Conservation (phyloP, 208 protist species). For the Naegleria gruberi region DNA sequence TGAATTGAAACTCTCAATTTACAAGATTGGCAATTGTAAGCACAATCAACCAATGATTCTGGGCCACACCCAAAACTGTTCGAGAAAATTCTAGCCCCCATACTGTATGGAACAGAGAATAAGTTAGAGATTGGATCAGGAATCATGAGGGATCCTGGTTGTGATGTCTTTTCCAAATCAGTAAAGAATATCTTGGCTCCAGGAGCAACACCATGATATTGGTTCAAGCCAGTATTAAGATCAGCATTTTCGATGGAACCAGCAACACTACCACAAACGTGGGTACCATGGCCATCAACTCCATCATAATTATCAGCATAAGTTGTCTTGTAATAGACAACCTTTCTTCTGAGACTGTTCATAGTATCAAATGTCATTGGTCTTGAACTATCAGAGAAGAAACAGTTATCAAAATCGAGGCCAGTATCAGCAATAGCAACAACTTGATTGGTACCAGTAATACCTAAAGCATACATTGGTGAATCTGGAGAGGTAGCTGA, state of each 20-base stretch:
- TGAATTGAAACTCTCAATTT: background rate
- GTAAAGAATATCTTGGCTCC: background rate
- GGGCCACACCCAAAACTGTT: background rate
- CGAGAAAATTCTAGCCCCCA: background rate
- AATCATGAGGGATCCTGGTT: background rate
- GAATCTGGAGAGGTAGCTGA: background rate
- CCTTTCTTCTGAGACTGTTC: background rate
- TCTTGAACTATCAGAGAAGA: background rate
- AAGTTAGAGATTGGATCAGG: background rate
- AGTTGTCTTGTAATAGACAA: background rate
- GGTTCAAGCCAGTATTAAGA: background rate
- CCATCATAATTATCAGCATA: background rate
- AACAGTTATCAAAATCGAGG: background rate
- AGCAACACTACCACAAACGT: background rate
- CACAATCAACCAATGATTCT: background rate
- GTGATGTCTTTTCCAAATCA: background rate
- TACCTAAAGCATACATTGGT: background rate
- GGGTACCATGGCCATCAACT: background rate
- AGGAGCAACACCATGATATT: background rate
- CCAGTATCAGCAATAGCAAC: background rate
- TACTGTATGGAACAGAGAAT: background rate
- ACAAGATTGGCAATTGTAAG: background rate
- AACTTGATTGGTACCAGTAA: background rate
- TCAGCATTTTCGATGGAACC: background rate
- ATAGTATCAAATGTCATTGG: background rate